Evolutionary conservation across 352 stramenopile genomes (phyloP), one percentile per base, ranked within the genome.

Genomic region (Pythium sukuiense): DNA sequence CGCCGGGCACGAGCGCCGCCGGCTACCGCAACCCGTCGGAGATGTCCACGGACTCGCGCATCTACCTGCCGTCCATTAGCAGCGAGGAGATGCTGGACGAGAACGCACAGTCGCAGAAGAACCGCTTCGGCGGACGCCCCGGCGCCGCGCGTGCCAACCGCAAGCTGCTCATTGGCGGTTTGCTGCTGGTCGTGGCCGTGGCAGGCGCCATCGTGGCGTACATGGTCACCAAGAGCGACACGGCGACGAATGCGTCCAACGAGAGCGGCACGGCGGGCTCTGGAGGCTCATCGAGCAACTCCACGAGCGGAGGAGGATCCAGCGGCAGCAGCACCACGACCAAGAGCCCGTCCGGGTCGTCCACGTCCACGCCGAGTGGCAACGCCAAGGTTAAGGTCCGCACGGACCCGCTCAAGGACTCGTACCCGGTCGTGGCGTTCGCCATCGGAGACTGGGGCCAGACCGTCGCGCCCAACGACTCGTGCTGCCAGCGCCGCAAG

Each of bases 361-460:
- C 43, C 2, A 30, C 2, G 5, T 20, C 43, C n/a, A 50, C 43
- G 43, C 43, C 43, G 4, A 50, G 43, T 6, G 43, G 18, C 16
- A 50, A 50, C 43, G 43, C 43, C 43, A 50, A 50, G 18, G 43
- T 49, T 16, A 49, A 55, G 48, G 48, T 55, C 48, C 13, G 13
- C n/a, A 55, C 49, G 49, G 49, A 55, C 27, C 55, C 55, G 24
- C 29, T 35, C 7, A 61, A 14, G 6, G 55, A 26, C 26, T 35
- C 41, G 55, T 61, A 50, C 39, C 18, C 35, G 1, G 18, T 61
- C 12, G 18, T 32, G 20, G 35, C 39, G 37, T 39, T 61, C 24
- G 55, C 55, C 37, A 61, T 61, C 39, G 55, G 55, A 27, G 55
- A 61, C 30, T 61, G 55, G 55, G 55, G 35, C 33, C 32, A 33